Evolutionary conservation across 140 eudicot genomes (phyloP).

Genomic region (Anethum foeniculum): DNA sequence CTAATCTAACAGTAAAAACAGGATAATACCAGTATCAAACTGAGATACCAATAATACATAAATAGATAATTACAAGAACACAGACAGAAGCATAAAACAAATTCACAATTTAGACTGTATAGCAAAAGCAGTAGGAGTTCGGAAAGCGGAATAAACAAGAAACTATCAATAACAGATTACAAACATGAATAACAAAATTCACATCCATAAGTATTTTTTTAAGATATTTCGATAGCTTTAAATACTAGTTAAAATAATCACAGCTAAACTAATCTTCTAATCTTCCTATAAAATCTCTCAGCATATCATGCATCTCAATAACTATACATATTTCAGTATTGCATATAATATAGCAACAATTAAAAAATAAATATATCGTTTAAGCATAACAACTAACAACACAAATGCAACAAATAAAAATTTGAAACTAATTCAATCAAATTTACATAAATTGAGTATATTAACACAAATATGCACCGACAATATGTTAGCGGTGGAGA

Average conservation of each 20-base stretch:
- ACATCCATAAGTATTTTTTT: not conserved
- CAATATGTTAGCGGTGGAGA: not conserved
- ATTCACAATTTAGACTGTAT: not conserved
- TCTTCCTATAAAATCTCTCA: not conserved
- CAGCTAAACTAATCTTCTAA: not conserved
- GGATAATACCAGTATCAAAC: not conserved
- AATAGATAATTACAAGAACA: not conserved
- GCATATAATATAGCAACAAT: not conserved
- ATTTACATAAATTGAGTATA: not conserved
- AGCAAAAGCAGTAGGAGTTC: not conserved
- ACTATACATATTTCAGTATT: not conserved
- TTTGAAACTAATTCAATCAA: not conserved
- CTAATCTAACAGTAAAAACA: slow-evolving; percentile 6
- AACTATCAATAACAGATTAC: not conserved
- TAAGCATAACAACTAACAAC: not conserved
- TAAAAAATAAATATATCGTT: not conserved
- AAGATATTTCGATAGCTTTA: not conserved
- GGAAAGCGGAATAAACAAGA: not conserved
- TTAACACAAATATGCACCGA: not conserved
- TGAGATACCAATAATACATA: not conserved
- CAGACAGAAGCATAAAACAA: not conserved
- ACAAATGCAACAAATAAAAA: not conserved
- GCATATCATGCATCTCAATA: not conserved
- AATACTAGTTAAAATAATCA: not conserved
- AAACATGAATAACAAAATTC: slow-evolving; percentile 1